Evolutionary conservation across 2,329 filamentous ascomycete genomes (phyloP).

Genomic region (Chalaropsis ovoidea): DNA sequence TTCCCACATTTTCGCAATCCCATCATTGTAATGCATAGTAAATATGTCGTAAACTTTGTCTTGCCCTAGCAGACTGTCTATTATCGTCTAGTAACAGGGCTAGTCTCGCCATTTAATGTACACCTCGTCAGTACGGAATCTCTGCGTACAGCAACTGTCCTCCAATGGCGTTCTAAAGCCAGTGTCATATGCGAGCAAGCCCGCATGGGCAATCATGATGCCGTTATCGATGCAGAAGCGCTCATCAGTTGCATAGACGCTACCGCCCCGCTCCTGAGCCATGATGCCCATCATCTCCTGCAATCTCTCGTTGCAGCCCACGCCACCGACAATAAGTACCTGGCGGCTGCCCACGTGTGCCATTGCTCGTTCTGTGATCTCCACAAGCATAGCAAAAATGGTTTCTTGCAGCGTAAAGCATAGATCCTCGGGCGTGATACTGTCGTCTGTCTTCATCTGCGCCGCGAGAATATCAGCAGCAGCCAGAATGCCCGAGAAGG

Average conservation of each 20-base stretch:
- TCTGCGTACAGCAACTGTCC: constrained; percentile 75
- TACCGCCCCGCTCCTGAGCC: constrained; percentile 78
- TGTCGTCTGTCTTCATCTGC: constrained; percentile 46
- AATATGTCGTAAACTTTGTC: constrained; percentile 9
- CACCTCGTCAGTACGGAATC: constrained; percentile 75
- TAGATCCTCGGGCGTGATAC: constrained; percentile 69
- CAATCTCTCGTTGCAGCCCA: constrained; percentile 86
- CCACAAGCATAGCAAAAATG: constrained; percentile 91
- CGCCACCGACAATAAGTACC: constrained; percentile 89
- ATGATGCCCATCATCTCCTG: constrained; percentile 99
- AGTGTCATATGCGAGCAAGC: constrained; percentile 70
- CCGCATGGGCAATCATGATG: constrained; percentile 98
- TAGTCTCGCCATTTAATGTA: constrained; percentile 67
- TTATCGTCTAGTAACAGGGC: constrained; percentile 13
- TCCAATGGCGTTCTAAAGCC: constrained; percentile 67
- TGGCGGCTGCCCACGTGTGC: constrained; percentile 86
- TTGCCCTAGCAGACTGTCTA: background rate
- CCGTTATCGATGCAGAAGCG: constrained; percentile 98
- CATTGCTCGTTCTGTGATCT: constrained; percentile 98
- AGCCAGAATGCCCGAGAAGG: constrained; percentile 84
- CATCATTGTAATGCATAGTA: background rate
- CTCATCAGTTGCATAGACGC: constrained; percentile 90
- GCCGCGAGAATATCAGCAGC: constrained; percentile 69
- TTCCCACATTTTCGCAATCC: background rate
- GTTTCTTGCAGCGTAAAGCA: constrained; percentile 96